phyloP scores from a whole-genome alignment of 331 rosid genomes.

The Dryas integrifolia region DNA sequence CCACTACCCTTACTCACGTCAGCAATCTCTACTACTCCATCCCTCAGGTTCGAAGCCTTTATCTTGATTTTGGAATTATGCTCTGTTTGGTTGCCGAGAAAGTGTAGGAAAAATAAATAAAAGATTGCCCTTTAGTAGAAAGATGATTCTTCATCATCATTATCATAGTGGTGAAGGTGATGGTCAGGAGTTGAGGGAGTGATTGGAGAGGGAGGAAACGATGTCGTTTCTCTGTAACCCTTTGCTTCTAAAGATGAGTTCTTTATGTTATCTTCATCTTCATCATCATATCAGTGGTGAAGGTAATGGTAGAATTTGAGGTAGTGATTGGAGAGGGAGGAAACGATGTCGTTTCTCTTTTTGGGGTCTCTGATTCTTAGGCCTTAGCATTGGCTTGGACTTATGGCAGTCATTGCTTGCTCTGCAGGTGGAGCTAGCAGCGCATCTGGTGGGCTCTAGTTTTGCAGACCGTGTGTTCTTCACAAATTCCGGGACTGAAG shows the following conservation, averaged over 20 bases:
- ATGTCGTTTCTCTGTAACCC: too few species aligned
- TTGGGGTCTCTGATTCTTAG: not conserved
- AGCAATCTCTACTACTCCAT: conserved; percentile 68
- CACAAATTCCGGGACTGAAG: conserved; percentile 84
- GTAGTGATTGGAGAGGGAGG: not conserved
- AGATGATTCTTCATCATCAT: not conserved
- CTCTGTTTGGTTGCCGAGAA: conserved; percentile 15
- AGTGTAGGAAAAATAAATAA: not conserved
- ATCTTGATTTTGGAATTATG: not conserved
- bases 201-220: too few species aligned
- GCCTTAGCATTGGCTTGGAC: not conserved
- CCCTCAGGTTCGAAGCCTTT: conserved; percentile 58
- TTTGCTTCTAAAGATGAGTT: not conserved
- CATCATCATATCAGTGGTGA: not conserved
- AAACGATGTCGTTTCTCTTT: too few species aligned
- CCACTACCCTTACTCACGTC: conserved; percentile 63
- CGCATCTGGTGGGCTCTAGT: conserved; percentile 55
- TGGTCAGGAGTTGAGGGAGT: too few species aligned
- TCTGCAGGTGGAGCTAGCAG: conserved; percentile 76
- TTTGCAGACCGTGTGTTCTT: conserved; percentile 89
- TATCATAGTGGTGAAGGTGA: too few species aligned
- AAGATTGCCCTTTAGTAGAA: too few species aligned
- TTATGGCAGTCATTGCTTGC: conserved; percentile 17
- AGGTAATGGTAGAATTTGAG: not conserved
- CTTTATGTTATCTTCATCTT: not conserved